These are phyloP conservation scores for Parietaria judaica DNA, from an alignment of 306 rosid species.

Conservation along the genomic window DNA sequence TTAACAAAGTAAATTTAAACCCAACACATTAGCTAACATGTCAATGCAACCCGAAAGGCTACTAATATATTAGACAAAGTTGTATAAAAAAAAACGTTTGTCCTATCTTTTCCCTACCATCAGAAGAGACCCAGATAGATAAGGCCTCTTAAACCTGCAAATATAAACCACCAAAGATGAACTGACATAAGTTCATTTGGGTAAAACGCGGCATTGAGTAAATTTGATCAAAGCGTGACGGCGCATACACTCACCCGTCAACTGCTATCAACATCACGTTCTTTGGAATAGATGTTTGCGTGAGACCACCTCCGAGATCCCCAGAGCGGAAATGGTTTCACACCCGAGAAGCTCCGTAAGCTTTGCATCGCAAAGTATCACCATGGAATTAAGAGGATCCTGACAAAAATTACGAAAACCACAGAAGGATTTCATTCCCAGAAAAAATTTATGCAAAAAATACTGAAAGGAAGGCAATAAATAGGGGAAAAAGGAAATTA, in stretches of 20 bases:
- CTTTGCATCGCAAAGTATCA: constrained; percentile 63
- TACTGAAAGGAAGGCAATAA: neutral
- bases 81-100: constrained; percentile 15
- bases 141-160: constrained; percentile 31
- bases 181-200: neutral
- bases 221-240: too few relatives aligned
- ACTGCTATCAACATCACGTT: constrained; percentile 29
- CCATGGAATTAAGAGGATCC: constrained; percentile 68
- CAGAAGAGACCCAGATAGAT: constrained; percentile 22
- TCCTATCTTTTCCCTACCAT: constrained; percentile 30
- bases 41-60: constrained; percentile 31
- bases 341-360: constrained; percentile 68
- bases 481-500: constrained; percentile 3
- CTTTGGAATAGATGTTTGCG: constrained; percentile 53
- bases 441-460: neutral
- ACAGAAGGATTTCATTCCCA: constrained; percentile 1
- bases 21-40: constrained; percentile 27
- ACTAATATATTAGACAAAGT: neutral
- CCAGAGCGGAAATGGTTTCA: constrained; percentile 64
- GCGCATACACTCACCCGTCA: constrained; percentile 26
- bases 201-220: neutral
- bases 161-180: neutral
- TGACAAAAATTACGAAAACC: constrained; percentile 15
- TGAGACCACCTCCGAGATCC: constrained; percentile 52
- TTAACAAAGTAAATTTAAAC: constrained; percentile 22